These are phyloP conservation scores for Geotrichum australiense DNA, from an alignment of 1,139 yeast species.

Conservation along the genomic window DNA sequence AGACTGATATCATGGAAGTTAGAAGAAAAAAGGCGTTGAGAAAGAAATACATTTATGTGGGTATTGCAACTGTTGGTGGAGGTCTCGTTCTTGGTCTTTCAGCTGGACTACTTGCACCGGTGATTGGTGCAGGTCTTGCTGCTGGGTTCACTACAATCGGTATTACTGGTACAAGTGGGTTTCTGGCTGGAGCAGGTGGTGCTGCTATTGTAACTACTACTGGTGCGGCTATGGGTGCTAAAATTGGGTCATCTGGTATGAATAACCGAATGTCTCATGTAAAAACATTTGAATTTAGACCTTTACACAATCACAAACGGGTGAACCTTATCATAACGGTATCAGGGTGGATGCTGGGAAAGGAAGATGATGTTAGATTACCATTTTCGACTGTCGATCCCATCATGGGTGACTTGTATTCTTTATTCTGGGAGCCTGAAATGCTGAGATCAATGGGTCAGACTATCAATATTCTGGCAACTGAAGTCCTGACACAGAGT, in stretches of 20 bases:
- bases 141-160: conserved; percentile 96
- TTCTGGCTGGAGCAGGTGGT: conserved; percentile 95
- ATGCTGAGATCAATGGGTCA: conserved; percentile 95
- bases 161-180: conserved; percentile 82
- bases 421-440: conserved; percentile 96
- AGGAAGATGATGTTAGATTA: conserved; percentile 88
- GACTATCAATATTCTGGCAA: conserved; percentile 85
- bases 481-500: conserved; percentile 87
- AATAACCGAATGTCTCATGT: conserved; percentile 83
- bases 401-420: conserved; percentile 91
- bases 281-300: conserved; percentile 86
- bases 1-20: conserved; percentile 59
- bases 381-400: conserved; percentile 98
- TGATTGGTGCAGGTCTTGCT: conserved; percentile 96
- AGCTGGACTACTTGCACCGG: conserved; percentile 94
- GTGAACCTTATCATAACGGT: conserved; percentile 85
- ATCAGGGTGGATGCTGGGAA: conserved; percentile 97
- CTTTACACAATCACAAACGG: conserved; percentile 84
- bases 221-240: conserved; percentile 86
- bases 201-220: conserved; percentile 90
- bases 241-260: conserved; percentile 83
- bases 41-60: conserved; percentile 77
- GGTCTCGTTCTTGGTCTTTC: conserved; percentile 89
- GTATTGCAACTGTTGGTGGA: conserved; percentile 96
- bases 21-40: conserved; percentile 60